Base-by-base conservation (phyloP, 2,329 filamentous ascomycete species). In the Pseudogymnoascus sp. region DNA sequence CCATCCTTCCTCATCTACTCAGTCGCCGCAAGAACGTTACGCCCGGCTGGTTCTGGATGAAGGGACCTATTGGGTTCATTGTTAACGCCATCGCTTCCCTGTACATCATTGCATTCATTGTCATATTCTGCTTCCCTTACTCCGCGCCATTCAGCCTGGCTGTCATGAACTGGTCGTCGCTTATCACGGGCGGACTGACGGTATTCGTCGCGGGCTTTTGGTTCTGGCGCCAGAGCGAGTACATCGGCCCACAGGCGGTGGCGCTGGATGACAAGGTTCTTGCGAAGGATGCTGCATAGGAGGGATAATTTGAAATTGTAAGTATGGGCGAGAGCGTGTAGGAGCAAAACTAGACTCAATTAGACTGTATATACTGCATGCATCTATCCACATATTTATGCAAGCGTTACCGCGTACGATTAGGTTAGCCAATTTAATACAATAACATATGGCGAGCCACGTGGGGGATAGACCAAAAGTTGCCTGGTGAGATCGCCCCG, bases 51-150 rank as follows among this genome's bases (percentile, higher is more conserved):
- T 88, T 87, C 68, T 79, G 75, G 66, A 80, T 87, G 76, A 73
- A 74, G 1, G 76, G 76, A 1, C 68, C 67, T 10, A 40, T 77
- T 2, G 82, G 79, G 0, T 83, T 81, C 64, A 65, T 74, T 0
- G 72, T 86, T 1, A 82, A 82, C 31, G 72, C 74, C 2, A 65
- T 82, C 0, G 76, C 81, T 0, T 80, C 81, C 65, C 70, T 74
- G 1, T 87, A 86, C 69, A 84, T 87, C 67, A 63, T 80, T 4
- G 79, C 79, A 0, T 86, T 84, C 72, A 79, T 82, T 5, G 79
- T 87, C 13, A 82, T 88, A 35, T 88, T 85, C 70, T 85, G 81
- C 69, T 86, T 83, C 68, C 81, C 81, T 0, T 76, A 75, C 59
- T 67, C 75, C 0, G 63, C 80, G 37, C 81, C 81, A 0, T 77